These are phyloP conservation scores for Zygoascus tannicola DNA, from an alignment of 805 yeast species.

Conservation along the genomic window DNA sequence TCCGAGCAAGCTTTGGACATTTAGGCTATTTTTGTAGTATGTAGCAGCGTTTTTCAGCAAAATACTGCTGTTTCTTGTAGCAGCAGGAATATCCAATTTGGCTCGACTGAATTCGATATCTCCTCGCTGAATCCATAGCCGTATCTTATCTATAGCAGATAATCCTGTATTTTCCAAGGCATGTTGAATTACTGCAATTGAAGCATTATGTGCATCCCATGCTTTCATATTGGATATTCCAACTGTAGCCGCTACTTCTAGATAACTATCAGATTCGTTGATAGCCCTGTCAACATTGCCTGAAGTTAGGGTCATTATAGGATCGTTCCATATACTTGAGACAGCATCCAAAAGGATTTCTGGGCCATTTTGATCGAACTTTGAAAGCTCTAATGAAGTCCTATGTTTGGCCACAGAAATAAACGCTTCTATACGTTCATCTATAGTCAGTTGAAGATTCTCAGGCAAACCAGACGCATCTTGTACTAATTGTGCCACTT, in stretches of 20 bases:
- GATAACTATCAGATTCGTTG: conserved; percentile 21
- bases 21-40: conserved; percentile 19
- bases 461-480: neutral
- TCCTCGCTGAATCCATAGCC: conserved; percentile 19
- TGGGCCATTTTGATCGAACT: neutral
- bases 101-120: conserved; percentile 21
- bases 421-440: conserved; percentile 3
- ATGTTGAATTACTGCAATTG: neutral
- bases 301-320: neutral
- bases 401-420: conserved; percentile 10
- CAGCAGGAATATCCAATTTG: conserved; percentile 13
- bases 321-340: conserved; percentile 4
- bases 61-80: conserved; percentile 14
- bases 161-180: neutral
- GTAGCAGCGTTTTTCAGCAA: conserved; percentile 19
- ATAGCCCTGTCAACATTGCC: conserved; percentile 13
- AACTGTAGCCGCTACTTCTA: conserved; percentile 11
- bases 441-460: neutral
- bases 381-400: neutral
- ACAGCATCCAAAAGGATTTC: neutral
- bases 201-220: neutral
- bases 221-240: neutral
- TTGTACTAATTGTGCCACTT: neutral
- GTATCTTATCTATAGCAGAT: conserved; percentile 1
- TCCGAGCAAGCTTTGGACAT: conserved; percentile 10